A percentile compares a stretch with the other conserved stretches of the same genome.
Evolutionary conservation across 306 rosid genomes (phyloP).

Genomic region (Vachellia collinsii): DNA sequence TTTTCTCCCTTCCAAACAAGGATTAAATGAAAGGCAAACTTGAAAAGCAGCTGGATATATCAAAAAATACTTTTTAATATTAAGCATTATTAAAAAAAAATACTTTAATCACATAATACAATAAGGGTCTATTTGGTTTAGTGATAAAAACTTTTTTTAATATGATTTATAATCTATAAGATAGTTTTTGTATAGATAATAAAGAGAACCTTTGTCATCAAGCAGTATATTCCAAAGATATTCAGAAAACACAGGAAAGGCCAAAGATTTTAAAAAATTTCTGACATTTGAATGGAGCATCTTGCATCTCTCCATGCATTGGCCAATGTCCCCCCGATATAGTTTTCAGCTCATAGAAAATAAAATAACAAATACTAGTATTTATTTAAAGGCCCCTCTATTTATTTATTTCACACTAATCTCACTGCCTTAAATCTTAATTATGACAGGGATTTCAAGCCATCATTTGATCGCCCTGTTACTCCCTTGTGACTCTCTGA

Average conservation of each 20-base stretch:
- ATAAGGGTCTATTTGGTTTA: too few relatives aligned
- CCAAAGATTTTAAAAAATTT: background rate
- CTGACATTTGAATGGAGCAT: background rate
- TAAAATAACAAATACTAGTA: background rate
- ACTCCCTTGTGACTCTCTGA: background rate
- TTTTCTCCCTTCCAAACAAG: too few relatives aligned
- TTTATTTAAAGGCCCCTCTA: background rate
- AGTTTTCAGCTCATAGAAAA: background rate
- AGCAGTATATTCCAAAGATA: background rate
- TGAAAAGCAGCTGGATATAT: too few relatives aligned
- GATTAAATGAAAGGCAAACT: too few relatives aligned
- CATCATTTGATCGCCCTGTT: background rate
- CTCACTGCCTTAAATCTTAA: background rate
- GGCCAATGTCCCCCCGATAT: background rate
- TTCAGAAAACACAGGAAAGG: background rate
- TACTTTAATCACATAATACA: too few relatives aligned
- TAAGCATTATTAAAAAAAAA: too few relatives aligned
- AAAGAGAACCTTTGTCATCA: too few relatives aligned
- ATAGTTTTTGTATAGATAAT: too few relatives aligned
- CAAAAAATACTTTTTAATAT: too few relatives aligned
- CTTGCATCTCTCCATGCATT: background rate
- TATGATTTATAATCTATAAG: too few relatives aligned
- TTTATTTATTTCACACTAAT: background rate
- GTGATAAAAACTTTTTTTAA: too few relatives aligned
- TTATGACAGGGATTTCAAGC: background rate